Evolutionary conservation across 495 filamentous ascomycete species (phyloP), one percentile per base, ranked within the genome.

Genomic region (Diplogelasinospora grovesii): DNA sequence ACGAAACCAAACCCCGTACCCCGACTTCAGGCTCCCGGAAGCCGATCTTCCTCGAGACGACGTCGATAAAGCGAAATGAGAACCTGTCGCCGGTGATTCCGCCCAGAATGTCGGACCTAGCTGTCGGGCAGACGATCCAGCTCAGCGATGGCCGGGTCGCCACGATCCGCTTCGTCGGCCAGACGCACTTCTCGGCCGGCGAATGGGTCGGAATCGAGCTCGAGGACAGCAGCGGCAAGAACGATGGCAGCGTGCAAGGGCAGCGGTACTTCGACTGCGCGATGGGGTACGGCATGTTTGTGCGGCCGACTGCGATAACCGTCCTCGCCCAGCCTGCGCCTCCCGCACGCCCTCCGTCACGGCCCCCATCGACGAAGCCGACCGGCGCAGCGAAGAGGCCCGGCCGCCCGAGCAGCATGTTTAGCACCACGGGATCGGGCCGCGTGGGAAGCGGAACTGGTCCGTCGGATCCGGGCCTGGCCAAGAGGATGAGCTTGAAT

Each of bases 191-290:
- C 61, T 78, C 86, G 22, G 56, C 60, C 3, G 93, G 89, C 39
- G 82, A 86, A 20, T 98, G 90, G 87, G 68, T 95, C 36, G 92
- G 92, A 36, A 73, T 97, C 31, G 89, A 95, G 71, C 75, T 98
- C 43, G 80, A 85, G 27, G 83, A 83, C 24, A 66, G 77, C n/a
- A 74, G 70, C 8, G 92, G 92, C 8, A 97, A 98, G 66, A 97
- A 98, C 53, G 87, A 98, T 71, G 92, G 92, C 49, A 78, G 82
- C 21, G 85, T 97, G 26, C 77, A 90, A 60, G 90, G 88, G 28
- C 76, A 89, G 48, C 72, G 86, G 26, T 98, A 98, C 61, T 98
- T 97, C 53, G 77, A 88, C 18, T 96, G 90, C 54, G 62, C 79
- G 37, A 78, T 78, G 42, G 76, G 77, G 5, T 76, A 77, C 65